phyloP scores from a whole-genome alignment of 805 yeast species.

The Cyberlindnera lachancei region DNA sequence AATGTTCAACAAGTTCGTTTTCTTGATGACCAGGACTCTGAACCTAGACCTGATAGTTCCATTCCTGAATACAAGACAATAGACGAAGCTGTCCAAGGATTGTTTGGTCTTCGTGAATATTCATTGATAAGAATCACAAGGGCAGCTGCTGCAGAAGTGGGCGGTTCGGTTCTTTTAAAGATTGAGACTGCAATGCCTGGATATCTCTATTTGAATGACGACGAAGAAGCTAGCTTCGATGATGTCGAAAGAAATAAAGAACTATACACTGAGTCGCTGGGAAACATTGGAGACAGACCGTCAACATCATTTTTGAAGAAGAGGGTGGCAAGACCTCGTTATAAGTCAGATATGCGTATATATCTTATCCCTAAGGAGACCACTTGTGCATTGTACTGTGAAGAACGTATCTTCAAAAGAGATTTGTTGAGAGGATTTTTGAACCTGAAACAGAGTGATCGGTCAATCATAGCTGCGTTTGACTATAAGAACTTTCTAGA shows the following conservation, averaged over 20 bases:
- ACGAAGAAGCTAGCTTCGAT: slow-evolving; percentile 26
- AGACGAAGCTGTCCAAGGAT: slow-evolving; percentile 36
- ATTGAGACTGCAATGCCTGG: slow-evolving; percentile 52
- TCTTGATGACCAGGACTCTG: slow-evolving; percentile 20
- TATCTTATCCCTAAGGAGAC: slow-evolving; percentile 39
- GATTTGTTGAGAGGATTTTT: slow-evolving; percentile 45
- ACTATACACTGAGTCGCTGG: slow-evolving; percentile 16
- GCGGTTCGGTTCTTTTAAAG: slow-evolving; percentile 45
- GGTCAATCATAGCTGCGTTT: slow-evolving; percentile 26
- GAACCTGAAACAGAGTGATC: slow-evolving; percentile 24
- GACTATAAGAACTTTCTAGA: slow-evolving; percentile 17
- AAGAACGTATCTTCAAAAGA: slow-evolving; percentile 41
- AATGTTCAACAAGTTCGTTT: slow-evolving; percentile 17
- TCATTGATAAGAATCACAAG: slow-evolving; percentile 45
- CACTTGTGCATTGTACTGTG: slow-evolving; percentile 38
- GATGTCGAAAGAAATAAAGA: slow-evolving; percentile 14
- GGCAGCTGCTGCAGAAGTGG: slow-evolving; percentile 44
- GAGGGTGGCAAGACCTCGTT: slow-evolving; percentile 53
- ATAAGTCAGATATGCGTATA: slow-evolving; percentile 57
- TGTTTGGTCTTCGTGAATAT: slow-evolving; percentile 36
- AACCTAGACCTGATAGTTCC: slow-evolving; percentile 1
- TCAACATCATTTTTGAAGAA: slow-evolving; percentile 46
- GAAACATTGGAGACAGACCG: slow-evolving; percentile 33
- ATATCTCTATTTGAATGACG: slow-evolving; percentile 41
- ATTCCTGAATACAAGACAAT: slow-evolving; percentile 33